phyloP scores from a whole-genome alignment of 306 rosid genomes.

The Lagenaria siceraria region DNA sequence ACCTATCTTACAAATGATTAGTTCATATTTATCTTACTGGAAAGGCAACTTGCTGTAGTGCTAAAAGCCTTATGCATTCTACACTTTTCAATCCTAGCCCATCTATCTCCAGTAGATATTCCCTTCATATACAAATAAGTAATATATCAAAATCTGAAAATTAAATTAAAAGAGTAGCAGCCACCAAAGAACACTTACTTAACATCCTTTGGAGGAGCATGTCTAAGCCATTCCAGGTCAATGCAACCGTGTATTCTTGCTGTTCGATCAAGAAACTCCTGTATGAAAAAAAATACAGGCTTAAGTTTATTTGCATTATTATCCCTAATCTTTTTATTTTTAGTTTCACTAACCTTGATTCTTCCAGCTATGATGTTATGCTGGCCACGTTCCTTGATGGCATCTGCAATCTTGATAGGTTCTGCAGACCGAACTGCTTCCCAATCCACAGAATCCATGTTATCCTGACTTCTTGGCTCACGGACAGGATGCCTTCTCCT shows the following conservation, averaged over 20 bases:
- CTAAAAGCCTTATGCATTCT: constrained; percentile 60
- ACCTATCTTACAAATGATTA: not conserved
- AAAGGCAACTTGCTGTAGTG: constrained; percentile 50
- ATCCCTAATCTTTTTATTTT: too few species aligned
- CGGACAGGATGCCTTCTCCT: too few species aligned
- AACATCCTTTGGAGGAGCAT: constrained; percentile 33
- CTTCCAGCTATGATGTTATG: constrained; percentile 27
- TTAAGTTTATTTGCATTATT: not conserved
- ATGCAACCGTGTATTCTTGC: constrained; percentile 15
- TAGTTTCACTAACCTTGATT: constrained; percentile 27
- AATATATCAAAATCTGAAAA: not conserved
- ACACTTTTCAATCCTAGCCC: constrained; percentile 78
- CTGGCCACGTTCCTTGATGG: constrained; percentile 51
- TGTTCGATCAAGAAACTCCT: constrained; percentile 32
- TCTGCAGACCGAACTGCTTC: constrained; percentile 41
- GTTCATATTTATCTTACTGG: constrained; percentile 30
- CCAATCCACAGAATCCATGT: constrained; percentile 44
- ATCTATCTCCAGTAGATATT: constrained; percentile 27
- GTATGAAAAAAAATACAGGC: not conserved
- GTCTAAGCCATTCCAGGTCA: constrained; percentile 67
- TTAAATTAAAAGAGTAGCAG: not conserved
- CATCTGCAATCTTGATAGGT: constrained; percentile 17
- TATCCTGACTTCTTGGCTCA: constrained; percentile 10
- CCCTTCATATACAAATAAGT: constrained; percentile 20
- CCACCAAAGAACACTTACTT: constrained; percentile 16